Conservation (phyloP, 2,329 filamentous ascomycete species). For the Daldinia sp. region DNA sequence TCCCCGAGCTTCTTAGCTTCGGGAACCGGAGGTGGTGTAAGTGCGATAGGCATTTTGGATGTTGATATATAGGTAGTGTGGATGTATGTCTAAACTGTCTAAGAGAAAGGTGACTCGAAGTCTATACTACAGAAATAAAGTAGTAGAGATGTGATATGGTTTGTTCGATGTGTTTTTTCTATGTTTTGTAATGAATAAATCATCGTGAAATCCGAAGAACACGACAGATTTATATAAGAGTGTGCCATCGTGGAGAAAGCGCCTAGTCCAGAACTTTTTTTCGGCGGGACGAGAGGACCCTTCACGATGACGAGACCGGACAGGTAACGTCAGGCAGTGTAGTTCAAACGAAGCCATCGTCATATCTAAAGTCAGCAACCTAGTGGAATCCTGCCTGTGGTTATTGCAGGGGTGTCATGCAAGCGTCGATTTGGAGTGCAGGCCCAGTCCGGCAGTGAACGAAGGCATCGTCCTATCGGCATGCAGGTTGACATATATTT, state of each 20-base stretch:
- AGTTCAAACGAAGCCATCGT: slow-evolving; percentile 39
- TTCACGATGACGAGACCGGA: slow-evolving; percentile 41
- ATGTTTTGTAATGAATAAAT: slow-evolving; percentile 19
- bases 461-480: slow-evolving; percentile 31
- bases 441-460: slow-evolving; percentile 30
- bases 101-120: slow-evolving; percentile 14
- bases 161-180: slow-evolving; percentile 13
- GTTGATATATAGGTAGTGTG: slow-evolving; percentile 19
- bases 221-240: slow-evolving; percentile 35
- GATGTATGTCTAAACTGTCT: not conserved
- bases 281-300: slow-evolving; percentile 7
- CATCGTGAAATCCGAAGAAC: slow-evolving; percentile 16
- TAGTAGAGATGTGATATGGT: not conserved
- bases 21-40: slow-evolving; percentile 51
- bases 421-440: slow-evolving; percentile 28
- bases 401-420: slow-evolving; percentile 31
- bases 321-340: slow-evolving; percentile 4
- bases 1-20: slow-evolving; percentile 49
- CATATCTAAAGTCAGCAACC: slow-evolving; percentile 27
- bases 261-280: slow-evolving; percentile 9
- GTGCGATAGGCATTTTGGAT: slow-evolving; percentile 56
- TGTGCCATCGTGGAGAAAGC: slow-evolving; percentile 26
- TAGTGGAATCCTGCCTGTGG: slow-evolving; percentile 19
- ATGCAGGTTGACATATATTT: slow-evolving; percentile 39
- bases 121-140: slow-evolving; percentile 13